Percentiles rank a stretch among this genome's conserved stretches.
Conservation (phyloP, 805 yeast species). For the Yarrowia alimentaria region DNA sequence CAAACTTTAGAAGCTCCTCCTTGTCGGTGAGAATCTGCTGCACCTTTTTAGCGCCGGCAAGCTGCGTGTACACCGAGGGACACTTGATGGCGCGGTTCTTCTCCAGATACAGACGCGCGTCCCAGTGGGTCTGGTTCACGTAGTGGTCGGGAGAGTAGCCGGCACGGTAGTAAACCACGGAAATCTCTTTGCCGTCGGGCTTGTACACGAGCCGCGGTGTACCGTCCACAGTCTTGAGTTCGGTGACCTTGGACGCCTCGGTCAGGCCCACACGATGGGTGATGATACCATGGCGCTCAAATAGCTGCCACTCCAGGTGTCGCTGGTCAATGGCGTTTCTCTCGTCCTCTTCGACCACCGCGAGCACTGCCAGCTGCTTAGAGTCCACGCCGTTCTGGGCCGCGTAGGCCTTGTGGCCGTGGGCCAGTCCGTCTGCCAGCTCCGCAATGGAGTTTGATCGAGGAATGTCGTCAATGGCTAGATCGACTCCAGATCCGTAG, state of each 20-base stretch:
- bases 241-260: slow-evolving; percentile 50
- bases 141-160: slow-evolving; percentile 89
- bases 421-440: slow-evolving; percentile 67
- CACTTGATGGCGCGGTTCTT: slow-evolving; percentile 80
- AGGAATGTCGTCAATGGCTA: slow-evolving; percentile 61
- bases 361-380: slow-evolving; percentile 49
- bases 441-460: slow-evolving; percentile 61
- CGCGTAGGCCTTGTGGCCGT: slow-evolving; percentile 59
- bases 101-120: slow-evolving; percentile 69
- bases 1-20: slow-evolving; percentile 48
- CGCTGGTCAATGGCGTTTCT: slow-evolving; percentile 92
- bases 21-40: slow-evolving; percentile 80
- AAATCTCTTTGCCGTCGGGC: slow-evolving; percentile 67
- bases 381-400: slow-evolving; percentile 15
- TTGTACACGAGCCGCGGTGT: slow-evolving; percentile 37
- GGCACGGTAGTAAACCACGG: slow-evolving; percentile 85
- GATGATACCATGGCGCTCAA: slow-evolving; percentile 54
- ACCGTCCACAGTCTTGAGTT: slow-evolving; percentile 43
- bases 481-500: slow-evolving; percentile 46
- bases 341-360: slow-evolving; percentile 82
- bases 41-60: slow-evolving; percentile 89
- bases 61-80: slow-evolving; percentile 83
- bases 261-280: slow-evolving; percentile 67
- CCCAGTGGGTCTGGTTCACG: slow-evolving; percentile 67
- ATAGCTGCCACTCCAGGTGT: slow-evolving; percentile 67